Percentiles rank a stretch among this genome's conserved stretches.
Evolutionary conservation across 257 asterid genomes (phyloP).

Genomic region (Apocynum venetum): DNA sequence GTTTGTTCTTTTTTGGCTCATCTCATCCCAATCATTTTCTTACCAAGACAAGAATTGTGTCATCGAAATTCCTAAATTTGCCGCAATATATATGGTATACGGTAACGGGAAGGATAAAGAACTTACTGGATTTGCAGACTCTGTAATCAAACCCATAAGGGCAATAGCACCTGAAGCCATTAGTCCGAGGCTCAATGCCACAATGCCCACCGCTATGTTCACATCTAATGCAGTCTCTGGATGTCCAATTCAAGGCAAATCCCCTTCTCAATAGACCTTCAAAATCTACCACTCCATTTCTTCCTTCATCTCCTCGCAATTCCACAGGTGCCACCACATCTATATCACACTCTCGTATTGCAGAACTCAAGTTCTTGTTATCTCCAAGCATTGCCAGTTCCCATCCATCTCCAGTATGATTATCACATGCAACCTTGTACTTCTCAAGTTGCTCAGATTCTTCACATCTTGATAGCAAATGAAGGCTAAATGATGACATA

Average conservation of each 20-base stretch:
- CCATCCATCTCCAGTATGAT: constrained; percentile 7
- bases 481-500: constrained; percentile 9
- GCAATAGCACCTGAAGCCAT: constrained; percentile 47
- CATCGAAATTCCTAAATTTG: background rate
- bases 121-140: constrained; percentile 44
- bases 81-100: background rate
- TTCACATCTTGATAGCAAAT: constrained; percentile 40
- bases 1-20: background rate
- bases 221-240: constrained; percentile 10
- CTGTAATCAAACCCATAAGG: constrained; percentile 48
- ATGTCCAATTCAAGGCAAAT: constrained; percentile 48
- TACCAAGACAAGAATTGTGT: background rate
- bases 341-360: constrained; percentile 24
- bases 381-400: constrained; percentile 32
- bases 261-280: constrained; percentile 42
- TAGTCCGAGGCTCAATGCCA: constrained; percentile 11
- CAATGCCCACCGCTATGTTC: constrained; percentile 8
- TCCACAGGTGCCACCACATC: constrained; percentile 51
- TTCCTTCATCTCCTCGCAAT: constrained; percentile 7
- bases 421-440: constrained; percentile 19
- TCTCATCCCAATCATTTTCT: background rate
- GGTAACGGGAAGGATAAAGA: background rate
- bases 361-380: constrained; percentile 23
- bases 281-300: constrained; percentile 12
- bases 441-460: background rate